Evolutionary conservation across 2,329 filamentous ascomycete genomes (phyloP).

Genomic region (Botryotinia narcissicola): DNA sequence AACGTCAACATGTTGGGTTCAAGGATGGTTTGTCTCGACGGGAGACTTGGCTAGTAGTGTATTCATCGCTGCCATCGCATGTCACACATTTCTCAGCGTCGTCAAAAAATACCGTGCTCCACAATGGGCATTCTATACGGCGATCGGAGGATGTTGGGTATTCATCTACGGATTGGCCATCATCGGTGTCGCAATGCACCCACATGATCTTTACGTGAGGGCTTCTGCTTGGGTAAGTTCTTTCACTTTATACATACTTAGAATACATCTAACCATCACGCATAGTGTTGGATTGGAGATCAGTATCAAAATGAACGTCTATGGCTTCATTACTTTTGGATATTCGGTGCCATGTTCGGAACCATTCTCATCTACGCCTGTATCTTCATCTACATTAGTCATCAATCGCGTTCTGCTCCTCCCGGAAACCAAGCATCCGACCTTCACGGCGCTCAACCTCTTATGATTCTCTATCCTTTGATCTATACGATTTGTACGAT

Average conservation of each 20-base stretch:
- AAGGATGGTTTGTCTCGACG: slow-evolving; percentile 67
- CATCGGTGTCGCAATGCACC: slow-evolving; percentile 43
- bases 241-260: not conserved
- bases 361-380: slow-evolving; percentile 49
- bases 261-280: not conserved
- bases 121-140: slow-evolving; percentile 49
- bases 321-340: slow-evolving; percentile 63
- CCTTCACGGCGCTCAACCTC: slow-evolving; percentile 37
- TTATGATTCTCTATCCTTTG: slow-evolving; percentile 65
- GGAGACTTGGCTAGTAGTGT: slow-evolving; percentile 65
- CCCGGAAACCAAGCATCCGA: not conserved
- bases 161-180: slow-evolving; percentile 58
- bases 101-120: slow-evolving; percentile 54
- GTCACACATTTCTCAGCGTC: slow-evolving; percentile 65
- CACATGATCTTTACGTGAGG: slow-evolving; percentile 55
- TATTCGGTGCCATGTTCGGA: slow-evolving; percentile 52
- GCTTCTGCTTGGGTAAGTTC: slow-evolving; percentile 59
- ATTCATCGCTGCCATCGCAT: slow-evolving; percentile 63
- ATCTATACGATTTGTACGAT: slow-evolving; percentile 69
- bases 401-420: slow-evolving; percentile 2
- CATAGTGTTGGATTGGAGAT: slow-evolving; percentile 61
- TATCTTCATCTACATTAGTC: slow-evolving; percentile 33
- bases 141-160: slow-evolving; percentile 52
- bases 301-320: slow-evolving; percentile 55
- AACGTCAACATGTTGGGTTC: slow-evolving; percentile 55